Evolutionary conservation across 75 land plant genomes (phyloP).

Genomic region (Picea sitchensis): DNA sequence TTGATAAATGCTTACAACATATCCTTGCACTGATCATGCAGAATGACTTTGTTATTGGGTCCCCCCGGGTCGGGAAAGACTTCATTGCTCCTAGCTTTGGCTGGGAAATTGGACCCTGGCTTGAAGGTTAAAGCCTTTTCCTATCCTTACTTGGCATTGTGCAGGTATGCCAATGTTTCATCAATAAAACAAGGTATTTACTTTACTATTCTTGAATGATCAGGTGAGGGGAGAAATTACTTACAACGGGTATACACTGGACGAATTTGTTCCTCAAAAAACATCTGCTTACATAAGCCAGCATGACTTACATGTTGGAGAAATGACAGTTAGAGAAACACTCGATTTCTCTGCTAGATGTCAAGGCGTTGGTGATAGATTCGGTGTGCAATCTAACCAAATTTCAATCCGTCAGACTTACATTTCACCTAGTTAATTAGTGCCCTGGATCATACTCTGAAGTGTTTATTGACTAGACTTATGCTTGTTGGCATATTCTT

Average conservation of each 20-base stretch:
- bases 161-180: not conserved
- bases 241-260: slow-evolving; percentile 66
- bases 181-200: not conserved
- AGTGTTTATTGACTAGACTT: not conserved
- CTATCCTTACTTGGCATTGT: no score
- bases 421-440: no score
- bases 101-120: slow-evolving; percentile 69
- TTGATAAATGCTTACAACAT: not conserved
- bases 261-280: slow-evolving; percentile 78
- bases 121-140: slow-evolving; percentile 46
- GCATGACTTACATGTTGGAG: slow-evolving; percentile 80
- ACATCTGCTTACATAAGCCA: slow-evolving; percentile 91
- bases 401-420: not conserved
- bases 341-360: slow-evolving; percentile 87
- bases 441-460: not conserved
- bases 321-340: slow-evolving; percentile 91
- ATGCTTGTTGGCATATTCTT: not conserved
- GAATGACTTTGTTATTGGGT: slow-evolving; percentile 80
- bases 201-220: not conserved
- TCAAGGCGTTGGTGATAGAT: slow-evolving; percentile 79
- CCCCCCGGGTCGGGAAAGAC: slow-evolving; percentile 90
- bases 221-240: slow-evolving; percentile 70
- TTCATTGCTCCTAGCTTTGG: slow-evolving; percentile 66
- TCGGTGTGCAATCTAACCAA: slow-evolving; percentile 33
- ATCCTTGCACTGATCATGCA: slow-evolving; percentile 10